Percentiles rank a stretch among this genome's conserved stretches.
Evolutionary conservation across 768 basidiomycete genomes (phyloP).

Genomic region (Rubroboletus pulcherrimus): DNA sequence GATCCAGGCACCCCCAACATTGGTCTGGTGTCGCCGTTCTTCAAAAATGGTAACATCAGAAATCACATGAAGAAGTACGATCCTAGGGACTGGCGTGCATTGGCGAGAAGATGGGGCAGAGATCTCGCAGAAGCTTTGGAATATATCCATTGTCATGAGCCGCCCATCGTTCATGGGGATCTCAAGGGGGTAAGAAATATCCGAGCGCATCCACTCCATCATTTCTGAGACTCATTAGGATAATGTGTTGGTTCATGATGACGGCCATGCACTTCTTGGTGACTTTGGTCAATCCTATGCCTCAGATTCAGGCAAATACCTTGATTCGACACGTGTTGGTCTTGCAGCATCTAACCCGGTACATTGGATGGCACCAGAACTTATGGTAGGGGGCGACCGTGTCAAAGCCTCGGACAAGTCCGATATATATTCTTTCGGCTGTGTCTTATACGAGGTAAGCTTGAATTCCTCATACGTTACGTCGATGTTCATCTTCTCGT

Average conservation of each 20-base stretch:
- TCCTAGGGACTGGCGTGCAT: background rate
- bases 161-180: slow-evolving; percentile 39
- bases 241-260: slow-evolving; percentile 21
- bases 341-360: slow-evolving; percentile 2
- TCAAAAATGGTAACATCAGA: slow-evolving; percentile 19
- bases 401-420: slow-evolving; percentile 11
- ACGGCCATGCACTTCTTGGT: slow-evolving; percentile 14
- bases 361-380: slow-evolving; percentile 29
- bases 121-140: slow-evolving; percentile 21
- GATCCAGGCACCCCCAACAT: slow-evolving; percentile 4
- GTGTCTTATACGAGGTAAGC: slow-evolving; percentile 30
- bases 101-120: slow-evolving; percentile 8
- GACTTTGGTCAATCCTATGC: slow-evolving; percentile 29
- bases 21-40: slow-evolving; percentile 25
- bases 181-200: slow-evolving; percentile 33
- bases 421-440: slow-evolving; percentile 29
- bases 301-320: slow-evolving; percentile 19
- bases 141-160: slow-evolving; percentile 24
- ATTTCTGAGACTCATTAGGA: slow-evolving; percentile 14
- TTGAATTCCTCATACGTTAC: background rate
- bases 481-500: background rate
- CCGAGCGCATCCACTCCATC: background rate
- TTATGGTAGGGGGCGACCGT: slow-evolving; percentile 5
- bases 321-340: slow-evolving; percentile 25
- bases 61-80: background rate